These are phyloP conservation scores for Limnanthes douglasii DNA, from an alignment of 345 rosid genomes.

Conservation along the genomic window DNA sequence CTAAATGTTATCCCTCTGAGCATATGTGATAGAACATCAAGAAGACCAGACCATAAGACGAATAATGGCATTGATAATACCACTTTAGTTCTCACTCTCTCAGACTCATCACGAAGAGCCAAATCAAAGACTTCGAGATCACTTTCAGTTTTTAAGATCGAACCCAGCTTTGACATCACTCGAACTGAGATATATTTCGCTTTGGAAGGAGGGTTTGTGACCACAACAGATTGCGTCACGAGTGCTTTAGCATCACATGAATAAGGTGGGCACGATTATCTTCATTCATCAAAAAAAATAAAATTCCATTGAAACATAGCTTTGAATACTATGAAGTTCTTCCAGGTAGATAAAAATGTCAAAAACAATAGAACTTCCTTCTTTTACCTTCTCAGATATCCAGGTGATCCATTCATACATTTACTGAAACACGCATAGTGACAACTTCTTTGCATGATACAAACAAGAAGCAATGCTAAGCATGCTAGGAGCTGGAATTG, in stretches of 20 bases:
- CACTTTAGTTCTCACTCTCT: slow-evolving; percentile 69
- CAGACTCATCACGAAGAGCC: slow-evolving; percentile 60
- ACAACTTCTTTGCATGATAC: slow-evolving; percentile 36
- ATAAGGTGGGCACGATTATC: slow-evolving; percentile 23
- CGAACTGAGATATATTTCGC: slow-evolving; percentile 50
- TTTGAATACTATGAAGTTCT: slow-evolving; percentile 58
- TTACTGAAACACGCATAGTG: slow-evolving; percentile 34
- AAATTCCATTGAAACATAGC: slow-evolving; percentile 19
- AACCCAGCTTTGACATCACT: slow-evolving; percentile 56
- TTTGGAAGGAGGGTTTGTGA: slow-evolving; percentile 29
- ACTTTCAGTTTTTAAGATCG: slow-evolving; percentile 21
- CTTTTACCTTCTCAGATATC: slow-evolving; percentile 63
- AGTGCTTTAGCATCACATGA: slow-evolving; percentile 45
- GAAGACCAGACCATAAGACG: slow-evolving; percentile 49
- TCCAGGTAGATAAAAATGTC: slow-evolving; percentile 52
- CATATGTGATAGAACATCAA: slow-evolving; percentile 27
- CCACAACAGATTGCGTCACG: slow-evolving; percentile 43
- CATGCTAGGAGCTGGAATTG: slow-evolving; percentile 64
- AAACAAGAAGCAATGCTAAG: slow-evolving; percentile 59
- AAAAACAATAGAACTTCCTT: slow-evolving; percentile 22
- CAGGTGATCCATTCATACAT: slow-evolving; percentile 69
- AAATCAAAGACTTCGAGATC: slow-evolving; percentile 45
- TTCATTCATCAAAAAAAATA: slow-evolving; percentile 21
- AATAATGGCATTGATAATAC: slow-evolving; percentile 50
- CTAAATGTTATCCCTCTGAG: slow-evolving; percentile 63